Conservation (phyloP, 2,329 filamentous ascomycete genomes). For the Scedosporium apiospermum region DNA sequence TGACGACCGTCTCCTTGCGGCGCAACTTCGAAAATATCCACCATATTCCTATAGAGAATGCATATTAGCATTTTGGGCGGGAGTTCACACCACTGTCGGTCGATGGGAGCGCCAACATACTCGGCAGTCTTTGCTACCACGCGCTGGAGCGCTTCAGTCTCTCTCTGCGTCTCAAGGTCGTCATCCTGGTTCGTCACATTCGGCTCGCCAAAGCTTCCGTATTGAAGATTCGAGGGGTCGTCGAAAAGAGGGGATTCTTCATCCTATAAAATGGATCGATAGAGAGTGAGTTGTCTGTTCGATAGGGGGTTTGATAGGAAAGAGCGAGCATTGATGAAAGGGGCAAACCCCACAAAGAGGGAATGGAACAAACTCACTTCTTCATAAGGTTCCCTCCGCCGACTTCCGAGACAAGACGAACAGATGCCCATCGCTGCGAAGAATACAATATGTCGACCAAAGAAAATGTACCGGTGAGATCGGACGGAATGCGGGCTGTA, state of each 20-base stretch:
- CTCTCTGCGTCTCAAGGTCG: slow-evolving; percentile 51
- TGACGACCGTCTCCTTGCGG: slow-evolving; percentile 35
- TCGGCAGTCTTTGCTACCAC: slow-evolving; percentile 56
- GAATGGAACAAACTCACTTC: slow-evolving; percentile 32
- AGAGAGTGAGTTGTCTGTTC: slow-evolving; percentile 8
- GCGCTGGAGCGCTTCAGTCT: slow-evolving; percentile 54
- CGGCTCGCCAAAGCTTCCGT: slow-evolving; percentile 53
- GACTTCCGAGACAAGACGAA: slow-evolving; percentile 47
- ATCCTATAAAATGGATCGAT: slow-evolving; percentile 34
- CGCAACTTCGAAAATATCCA: slow-evolving; percentile 58
- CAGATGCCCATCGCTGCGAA: slow-evolving; percentile 44
- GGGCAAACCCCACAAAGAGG: background rate
- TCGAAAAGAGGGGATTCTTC: slow-evolving; percentile 51
- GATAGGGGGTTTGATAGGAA: background rate
- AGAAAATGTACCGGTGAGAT: background rate
- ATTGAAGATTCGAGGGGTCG: slow-evolving; percentile 48
- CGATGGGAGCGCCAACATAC: slow-evolving; percentile 26
- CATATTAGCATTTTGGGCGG: slow-evolving; percentile 4
- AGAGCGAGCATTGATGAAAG: background rate
- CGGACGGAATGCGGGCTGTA: background rate
- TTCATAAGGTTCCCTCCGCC: slow-evolving; percentile 40
- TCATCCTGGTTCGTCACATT: slow-evolving; percentile 45
- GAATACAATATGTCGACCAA: background rate
- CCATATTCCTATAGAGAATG: slow-evolving; percentile 44
- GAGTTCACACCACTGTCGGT: background rate